A percentile compares a stretch with the other conserved stretches of the same genome.
Evolutionary conservation across 2,329 filamentous ascomycete species (phyloP).

Genomic region (Xylariaceae sp.): DNA sequence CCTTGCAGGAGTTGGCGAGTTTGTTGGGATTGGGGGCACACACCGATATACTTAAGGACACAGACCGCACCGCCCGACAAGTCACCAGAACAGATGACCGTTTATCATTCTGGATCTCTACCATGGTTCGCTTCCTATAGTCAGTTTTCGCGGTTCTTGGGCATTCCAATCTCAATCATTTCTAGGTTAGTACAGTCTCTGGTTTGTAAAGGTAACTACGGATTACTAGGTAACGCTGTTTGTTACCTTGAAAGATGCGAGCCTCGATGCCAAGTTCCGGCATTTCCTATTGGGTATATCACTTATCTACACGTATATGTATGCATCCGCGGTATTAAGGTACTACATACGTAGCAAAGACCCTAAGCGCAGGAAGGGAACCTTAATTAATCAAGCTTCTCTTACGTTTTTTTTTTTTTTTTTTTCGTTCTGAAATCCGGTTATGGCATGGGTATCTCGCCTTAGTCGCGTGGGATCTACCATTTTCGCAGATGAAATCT

Average conservation of each 20-base stretch:
- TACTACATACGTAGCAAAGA: no score
- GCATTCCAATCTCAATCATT: not conserved
- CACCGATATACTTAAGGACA: slow-evolving; percentile 11
- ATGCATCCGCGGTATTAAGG: not conserved
- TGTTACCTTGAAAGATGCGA: not conserved
- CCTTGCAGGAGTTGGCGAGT: slow-evolving; percentile 23
- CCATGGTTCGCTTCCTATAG: not conserved
- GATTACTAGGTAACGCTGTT: not conserved
- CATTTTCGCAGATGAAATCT: not conserved
- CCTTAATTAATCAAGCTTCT: not conserved
- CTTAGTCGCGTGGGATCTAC: no score
- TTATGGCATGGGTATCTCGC: not conserved
- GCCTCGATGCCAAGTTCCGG: not conserved
- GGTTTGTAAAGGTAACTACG: not conserved
- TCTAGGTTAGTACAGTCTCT: not conserved
- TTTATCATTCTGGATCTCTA: not conserved
- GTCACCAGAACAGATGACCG: not conserved
- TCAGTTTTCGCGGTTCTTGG: not conserved
- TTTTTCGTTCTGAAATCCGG: not conserved
- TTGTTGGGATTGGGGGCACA: slow-evolving; percentile 15
- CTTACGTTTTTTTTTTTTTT: not conserved
- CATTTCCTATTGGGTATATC: not conserved
- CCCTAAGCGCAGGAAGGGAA: no score
- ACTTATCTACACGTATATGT: not conserved
- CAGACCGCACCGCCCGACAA: not conserved